A percentile compares a stretch with the other conserved stretches of the same genome.
phyloP scores from a whole-genome alignment of 257 asterid genomes.

The Paraleonurus japonicus region DNA sequence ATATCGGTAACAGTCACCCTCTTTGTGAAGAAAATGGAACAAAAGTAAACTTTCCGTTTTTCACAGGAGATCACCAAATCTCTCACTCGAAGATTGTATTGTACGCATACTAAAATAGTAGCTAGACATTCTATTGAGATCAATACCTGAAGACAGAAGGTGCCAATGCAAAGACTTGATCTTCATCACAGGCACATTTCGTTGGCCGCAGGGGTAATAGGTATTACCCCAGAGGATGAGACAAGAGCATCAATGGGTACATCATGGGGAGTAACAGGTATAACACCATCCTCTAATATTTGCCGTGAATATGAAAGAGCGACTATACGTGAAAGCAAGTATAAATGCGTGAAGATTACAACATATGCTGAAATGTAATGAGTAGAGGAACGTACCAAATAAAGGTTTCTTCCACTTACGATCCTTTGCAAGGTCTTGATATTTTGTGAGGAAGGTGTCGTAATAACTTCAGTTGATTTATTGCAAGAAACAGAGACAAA shows the following conservation, averaged over 20 bases:
- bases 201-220: constrained; percentile 54
- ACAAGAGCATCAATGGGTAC: constrained; percentile 74
- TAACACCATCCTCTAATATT: constrained; percentile 65
- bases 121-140: background rate
- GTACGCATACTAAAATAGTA: background rate
- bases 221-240: constrained; percentile 70
- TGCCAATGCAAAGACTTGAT: background rate
- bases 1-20: too few species aligned
- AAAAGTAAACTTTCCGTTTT: too few species aligned
- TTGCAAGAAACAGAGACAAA: constrained; percentile 17
- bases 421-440: constrained; percentile 62
- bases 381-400: constrained; percentile 40
- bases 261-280: constrained; percentile 79
- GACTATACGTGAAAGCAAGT: constrained; percentile 37
- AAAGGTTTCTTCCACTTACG: constrained; percentile 65
- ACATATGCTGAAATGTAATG: background rate
- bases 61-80: background rate
- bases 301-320: constrained; percentile 84
- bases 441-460: constrained; percentile 69
- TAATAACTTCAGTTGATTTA: constrained; percentile 59
- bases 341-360: background rate
- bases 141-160: background rate
- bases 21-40: too few species aligned
- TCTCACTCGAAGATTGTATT: background rate
- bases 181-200: constrained; percentile 32